Evolutionary conservation across 768 basidiomycete genomes (phyloP), one percentile per base, ranked within the genome.

Genomic region (Naematelia aurantialba): DNA sequence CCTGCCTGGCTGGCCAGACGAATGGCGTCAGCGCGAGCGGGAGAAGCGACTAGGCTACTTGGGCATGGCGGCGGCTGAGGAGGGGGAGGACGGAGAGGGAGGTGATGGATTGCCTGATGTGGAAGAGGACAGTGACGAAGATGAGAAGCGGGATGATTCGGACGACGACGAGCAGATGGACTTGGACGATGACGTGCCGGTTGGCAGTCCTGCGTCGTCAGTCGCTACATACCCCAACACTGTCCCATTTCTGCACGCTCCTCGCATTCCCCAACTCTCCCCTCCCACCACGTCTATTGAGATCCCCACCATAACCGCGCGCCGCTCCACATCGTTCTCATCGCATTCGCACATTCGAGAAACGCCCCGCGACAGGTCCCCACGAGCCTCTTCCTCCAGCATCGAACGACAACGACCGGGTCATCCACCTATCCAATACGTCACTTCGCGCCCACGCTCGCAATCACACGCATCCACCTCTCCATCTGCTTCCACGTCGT

Each of bases 181-280:
- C 21, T 12, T 56, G 1, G 63, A 61, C 26, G 59, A 55, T 27
- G 59, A 55, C 24, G 55, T 52, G 14, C 44, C 21, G 1, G 46
- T 29, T 10, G 24, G 24, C 12, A 60, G 53, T 25, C 60, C 65
- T 22, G 55, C 55, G 13, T 54, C 55, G 5, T 58, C 65, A 10
- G 57, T 72, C 14, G 72, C 72, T 1, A 74, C 73, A 2, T 74
- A 74, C 51, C 73, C 73, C 30, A 74, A 74, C 30, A 72, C 68
- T 12, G 68, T 74, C 14, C 64, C 72, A 5, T 71, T 71, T 63
- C 46, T 60, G 12, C 69, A 73, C 57, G 63, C 67, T 5, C 69
- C 63, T 5, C 52, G 69, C 29, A 67, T 73, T 22, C 70, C 67
- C 12, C 56, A 62, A 50, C 57, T 67, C 27, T 29, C 55, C 3